Percentiles rank a stretch among this genome's conserved stretches.
phyloP scores from a whole-genome alignment of 2,329 filamentous ascomycete genomes.

The Xylaria sp. region DNA sequence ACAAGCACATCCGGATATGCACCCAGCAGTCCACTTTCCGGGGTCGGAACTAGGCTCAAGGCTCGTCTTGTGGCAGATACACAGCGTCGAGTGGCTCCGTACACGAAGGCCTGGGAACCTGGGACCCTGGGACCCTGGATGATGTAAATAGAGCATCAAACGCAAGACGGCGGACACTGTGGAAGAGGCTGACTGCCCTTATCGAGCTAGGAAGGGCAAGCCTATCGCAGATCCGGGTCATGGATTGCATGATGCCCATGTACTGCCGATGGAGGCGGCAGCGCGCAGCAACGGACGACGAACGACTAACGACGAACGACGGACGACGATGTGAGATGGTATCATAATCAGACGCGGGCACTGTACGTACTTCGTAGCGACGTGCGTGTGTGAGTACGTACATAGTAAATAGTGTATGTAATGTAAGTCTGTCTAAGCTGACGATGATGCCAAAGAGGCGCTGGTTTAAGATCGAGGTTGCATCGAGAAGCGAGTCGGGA shows the following conservation, averaged over 20 bases:
- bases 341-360: too few relatives aligned
- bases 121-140: not conserved
- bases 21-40: slow-evolving; percentile 1
- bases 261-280: too few relatives aligned
- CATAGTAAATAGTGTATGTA: not conserved
- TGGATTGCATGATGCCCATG: not conserved
- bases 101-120: not conserved
- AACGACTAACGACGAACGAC: slow-evolving; percentile 1
- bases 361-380: too few relatives aligned
- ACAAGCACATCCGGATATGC: slow-evolving; percentile 1
- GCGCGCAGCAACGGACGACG: too few relatives aligned
- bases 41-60: not conserved
- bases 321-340: not conserved
- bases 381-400: not conserved
- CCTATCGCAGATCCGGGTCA: not conserved
- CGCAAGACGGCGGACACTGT: not conserved
- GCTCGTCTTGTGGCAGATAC: not conserved
- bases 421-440: slow-evolving; percentile 9
- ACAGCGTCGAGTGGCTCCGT: not conserved
- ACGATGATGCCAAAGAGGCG: slow-evolving; percentile 7
- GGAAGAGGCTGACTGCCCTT: not conserved
- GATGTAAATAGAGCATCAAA: not conserved
- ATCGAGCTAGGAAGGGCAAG: not conserved
- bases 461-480: slow-evolving; percentile 33
- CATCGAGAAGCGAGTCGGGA: slow-evolving; percentile 40